Conservation (phyloP, 2,329 filamentous ascomycete genomes). For the Xylaria arbuscula region DNA sequence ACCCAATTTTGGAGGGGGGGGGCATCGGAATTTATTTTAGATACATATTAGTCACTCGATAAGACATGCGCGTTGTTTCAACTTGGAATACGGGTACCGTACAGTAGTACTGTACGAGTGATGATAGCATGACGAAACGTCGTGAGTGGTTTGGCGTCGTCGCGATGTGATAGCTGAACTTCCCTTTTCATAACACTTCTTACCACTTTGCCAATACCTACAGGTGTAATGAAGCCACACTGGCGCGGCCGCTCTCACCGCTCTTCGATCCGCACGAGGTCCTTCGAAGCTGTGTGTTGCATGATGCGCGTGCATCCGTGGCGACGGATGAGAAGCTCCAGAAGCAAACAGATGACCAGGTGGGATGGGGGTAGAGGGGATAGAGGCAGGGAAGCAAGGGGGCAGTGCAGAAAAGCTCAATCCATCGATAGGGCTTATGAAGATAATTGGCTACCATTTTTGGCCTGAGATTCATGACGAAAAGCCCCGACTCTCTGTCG, state of each 20-base stretch:
- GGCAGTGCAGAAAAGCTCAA: slow-evolving; percentile 31
- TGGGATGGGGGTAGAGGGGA: slow-evolving; percentile 7
- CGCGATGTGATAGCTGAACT: neutral
- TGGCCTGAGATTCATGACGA: slow-evolving; percentile 20
- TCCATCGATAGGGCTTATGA: slow-evolving; percentile 21
- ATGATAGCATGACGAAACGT: slow-evolving; percentile 26
- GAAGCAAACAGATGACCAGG: slow-evolving; percentile 30
- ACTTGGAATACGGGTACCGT: too few species aligned
- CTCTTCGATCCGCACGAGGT: slow-evolving; percentile 31
- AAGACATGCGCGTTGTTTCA: neutral
- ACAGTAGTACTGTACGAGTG: slow-evolving; percentile 1
- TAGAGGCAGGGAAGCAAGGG: slow-evolving; percentile 13
- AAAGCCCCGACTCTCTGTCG: neutral
- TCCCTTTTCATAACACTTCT: neutral
- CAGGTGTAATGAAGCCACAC: slow-evolving; percentile 14
- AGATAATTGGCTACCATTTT: slow-evolving; percentile 25
- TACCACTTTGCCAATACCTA: neutral
- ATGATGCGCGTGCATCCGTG: slow-evolving; percentile 35
- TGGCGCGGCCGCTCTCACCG: slow-evolving; percentile 31
- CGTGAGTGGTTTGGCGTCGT: slow-evolving; percentile 8
- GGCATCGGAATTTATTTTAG: slow-evolving; percentile 16
- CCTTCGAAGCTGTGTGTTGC: slow-evolving; percentile 29
- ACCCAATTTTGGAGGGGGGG: slow-evolving; percentile 33
- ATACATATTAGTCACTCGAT: slow-evolving; percentile 22
- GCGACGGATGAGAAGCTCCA: slow-evolving; percentile 29